Percentiles rank a stretch among this genome's conserved stretches.
Evolutionary conservation across 2,329 filamentous ascomycete genomes (phyloP).

Genomic region (Aspergillus flavus): DNA sequence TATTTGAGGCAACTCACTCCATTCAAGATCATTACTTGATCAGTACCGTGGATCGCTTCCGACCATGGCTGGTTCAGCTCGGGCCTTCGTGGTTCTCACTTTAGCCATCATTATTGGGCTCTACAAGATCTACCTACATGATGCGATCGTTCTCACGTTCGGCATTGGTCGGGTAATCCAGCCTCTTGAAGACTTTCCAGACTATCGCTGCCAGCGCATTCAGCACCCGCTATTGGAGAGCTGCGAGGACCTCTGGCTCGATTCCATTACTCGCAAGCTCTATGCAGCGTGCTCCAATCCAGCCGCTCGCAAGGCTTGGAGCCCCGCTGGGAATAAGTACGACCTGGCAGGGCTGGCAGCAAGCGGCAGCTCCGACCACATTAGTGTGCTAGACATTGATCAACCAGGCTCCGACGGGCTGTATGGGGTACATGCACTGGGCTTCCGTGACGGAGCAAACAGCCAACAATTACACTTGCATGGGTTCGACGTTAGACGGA

Average conservation of each 20-base stretch:
- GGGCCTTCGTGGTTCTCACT: neutral
- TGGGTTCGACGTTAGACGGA: neutral
- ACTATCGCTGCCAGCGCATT: neutral
- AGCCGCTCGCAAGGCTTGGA: conserved; percentile 2
- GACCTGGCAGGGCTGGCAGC: neutral
- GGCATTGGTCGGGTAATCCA: neutral
- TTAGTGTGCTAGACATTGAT: conserved; percentile 5
- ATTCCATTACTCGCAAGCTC: conserved; percentile 1
- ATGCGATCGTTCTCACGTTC: neutral
- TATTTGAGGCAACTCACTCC: too few species aligned
- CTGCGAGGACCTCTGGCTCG: conserved; percentile 10
- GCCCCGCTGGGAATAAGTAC: neutral
- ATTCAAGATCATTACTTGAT: too few species aligned
- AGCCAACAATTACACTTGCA: neutral
- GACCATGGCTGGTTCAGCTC: neutral
- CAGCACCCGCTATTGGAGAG: conserved; percentile 2
- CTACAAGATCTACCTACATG: conserved; percentile 8
- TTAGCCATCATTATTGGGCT: neutral
- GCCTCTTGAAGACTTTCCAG: conserved; percentile 1
- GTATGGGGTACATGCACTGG: neutral
- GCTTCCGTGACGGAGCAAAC: neutral
- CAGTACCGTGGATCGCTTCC: too few species aligned
- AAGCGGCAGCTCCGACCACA: neutral
- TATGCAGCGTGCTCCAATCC: conserved; percentile 1
- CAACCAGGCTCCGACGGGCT: neutral